Evolutionary conservation across 352 stramenopile species (phyloP).

Genomic region (Globisporangium rhizosaccharum): DNA sequence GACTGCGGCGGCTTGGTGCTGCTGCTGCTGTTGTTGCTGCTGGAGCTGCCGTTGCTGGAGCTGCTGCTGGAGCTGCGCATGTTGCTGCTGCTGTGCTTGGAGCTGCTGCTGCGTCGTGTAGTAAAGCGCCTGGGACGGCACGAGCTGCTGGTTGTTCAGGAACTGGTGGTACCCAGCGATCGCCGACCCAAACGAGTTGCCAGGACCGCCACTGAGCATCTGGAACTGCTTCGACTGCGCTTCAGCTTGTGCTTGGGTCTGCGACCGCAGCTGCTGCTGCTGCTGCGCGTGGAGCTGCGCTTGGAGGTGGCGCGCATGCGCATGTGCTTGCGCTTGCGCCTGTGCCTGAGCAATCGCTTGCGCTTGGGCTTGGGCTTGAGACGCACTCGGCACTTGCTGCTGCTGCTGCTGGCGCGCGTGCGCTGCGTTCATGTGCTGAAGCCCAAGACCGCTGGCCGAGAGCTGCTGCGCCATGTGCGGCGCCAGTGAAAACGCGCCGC

Average conservation of each 20-base stretch:
- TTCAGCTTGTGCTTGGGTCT: constrained; percentile 19
- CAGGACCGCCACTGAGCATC: constrained; percentile 30
- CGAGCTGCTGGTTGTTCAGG: constrained; percentile 57
- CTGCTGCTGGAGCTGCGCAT: constrained; percentile 23
- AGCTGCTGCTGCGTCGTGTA: constrained; percentile 44
- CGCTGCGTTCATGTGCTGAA: constrained; percentile 48
- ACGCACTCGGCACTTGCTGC: constrained; percentile 15
- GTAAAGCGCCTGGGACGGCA: constrained; percentile 52
- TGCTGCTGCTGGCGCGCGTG: constrained; percentile 33
- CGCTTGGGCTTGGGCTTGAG: constrained; percentile 38
- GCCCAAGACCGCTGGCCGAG: constrained; percentile 25
- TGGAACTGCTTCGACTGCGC: constrained; percentile 60
- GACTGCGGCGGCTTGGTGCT: constrained; percentile 33
- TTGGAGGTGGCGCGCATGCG: constrained; percentile 23
- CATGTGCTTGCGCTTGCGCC: constrained; percentile 8
- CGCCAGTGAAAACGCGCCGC: constrained; percentile 44
- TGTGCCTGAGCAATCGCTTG: constrained; percentile 32
- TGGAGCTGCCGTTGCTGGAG: constrained; percentile 33
- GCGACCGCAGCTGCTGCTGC: constrained; percentile 24
- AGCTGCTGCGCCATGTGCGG: constrained; percentile 43
- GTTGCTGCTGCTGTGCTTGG: constrained; percentile 25
- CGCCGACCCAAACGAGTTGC: constrained; percentile 36
- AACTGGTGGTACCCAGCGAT: constrained; percentile 54
- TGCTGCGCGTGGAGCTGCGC: constrained; percentile 36
- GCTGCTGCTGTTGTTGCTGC: constrained; percentile 29